phyloP scores from a whole-genome alignment of 805 yeast species.

The Clavispora vitiphila region DNA sequence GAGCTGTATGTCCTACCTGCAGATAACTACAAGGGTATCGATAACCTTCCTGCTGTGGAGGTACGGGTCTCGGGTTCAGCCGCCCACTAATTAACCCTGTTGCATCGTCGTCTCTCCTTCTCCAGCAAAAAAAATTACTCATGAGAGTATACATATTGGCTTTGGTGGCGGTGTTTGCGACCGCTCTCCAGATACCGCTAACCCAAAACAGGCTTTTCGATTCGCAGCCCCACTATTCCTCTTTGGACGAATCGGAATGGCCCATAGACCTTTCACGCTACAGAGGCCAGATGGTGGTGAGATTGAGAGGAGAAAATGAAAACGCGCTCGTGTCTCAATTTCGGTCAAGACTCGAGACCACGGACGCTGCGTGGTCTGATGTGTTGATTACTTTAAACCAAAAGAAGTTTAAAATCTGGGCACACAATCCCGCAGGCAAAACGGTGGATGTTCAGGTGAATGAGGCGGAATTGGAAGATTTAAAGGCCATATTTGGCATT shows the following conservation, averaged over 20 bases:
- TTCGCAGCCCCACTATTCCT: conserved; percentile 26
- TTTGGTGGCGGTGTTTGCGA: conserved; percentile 1
- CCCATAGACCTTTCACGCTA: conserved; percentile 42
- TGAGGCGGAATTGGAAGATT: conserved; percentile 10
- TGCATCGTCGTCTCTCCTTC: neutral
- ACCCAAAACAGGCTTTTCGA: neutral
- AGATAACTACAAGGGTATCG: no score
- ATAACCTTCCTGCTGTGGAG: neutral
- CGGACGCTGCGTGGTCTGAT: conserved; percentile 4
- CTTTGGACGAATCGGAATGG: conserved; percentile 20
- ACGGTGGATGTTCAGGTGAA: conserved; percentile 45
- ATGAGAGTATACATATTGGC: neutral
- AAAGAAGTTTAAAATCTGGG: conserved; percentile 42
- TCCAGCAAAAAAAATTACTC: no score
- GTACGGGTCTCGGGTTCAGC: neutral
- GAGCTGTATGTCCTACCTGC: no score
- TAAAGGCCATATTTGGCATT: conserved; percentile 14
- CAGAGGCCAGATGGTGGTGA: conserved; percentile 38
- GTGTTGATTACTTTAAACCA: conserved; percentile 14
- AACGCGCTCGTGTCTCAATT: neutral
- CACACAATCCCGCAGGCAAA: conserved; percentile 28
- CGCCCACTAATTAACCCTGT: no score
- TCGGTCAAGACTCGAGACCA: neutral
- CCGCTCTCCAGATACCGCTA: conserved; percentile 11
- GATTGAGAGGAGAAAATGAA: conserved; percentile 29